Percentiles rank a stretch among this genome's conserved stretches.
phyloP scores from a whole-genome alignment of 257 asterid species.

The Solanum microdontum region DNA sequence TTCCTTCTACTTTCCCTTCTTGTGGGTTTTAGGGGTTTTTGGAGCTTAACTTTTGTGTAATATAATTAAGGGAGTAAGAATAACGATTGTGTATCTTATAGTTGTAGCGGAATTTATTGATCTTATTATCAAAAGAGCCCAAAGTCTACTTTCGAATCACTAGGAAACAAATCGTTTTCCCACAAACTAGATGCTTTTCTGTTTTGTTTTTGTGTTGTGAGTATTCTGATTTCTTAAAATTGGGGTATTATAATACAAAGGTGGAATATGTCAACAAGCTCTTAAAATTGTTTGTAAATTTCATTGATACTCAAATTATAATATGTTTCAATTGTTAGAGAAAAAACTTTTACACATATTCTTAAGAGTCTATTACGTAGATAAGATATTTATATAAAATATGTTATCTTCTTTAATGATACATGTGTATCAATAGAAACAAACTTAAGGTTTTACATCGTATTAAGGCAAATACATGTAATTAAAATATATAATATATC shows the following conservation, averaged over 20 bases:
- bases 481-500: background rate
- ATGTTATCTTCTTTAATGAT: background rate
- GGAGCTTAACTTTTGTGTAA: background rate
- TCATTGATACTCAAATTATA: too few relatives aligned
- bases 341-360: background rate
- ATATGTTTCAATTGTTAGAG: too few relatives aligned
- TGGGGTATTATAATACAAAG: background rate
- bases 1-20: background rate
- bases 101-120: background rate
- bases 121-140: background rate
- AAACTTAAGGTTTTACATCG: background rate
- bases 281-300: background rate
- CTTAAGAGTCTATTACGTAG: too few relatives aligned
- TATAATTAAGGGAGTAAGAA: too few relatives aligned
- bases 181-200: background rate
- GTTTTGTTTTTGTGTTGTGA: background rate
- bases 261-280: background rate
- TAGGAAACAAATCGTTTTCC: too few relatives aligned
- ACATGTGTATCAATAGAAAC: too few relatives aligned
- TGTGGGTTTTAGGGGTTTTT: background rate
- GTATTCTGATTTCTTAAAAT: background rate
- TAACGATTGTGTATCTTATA: too few relatives aligned
- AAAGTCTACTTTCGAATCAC: background rate
- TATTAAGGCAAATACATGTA: too few relatives aligned
- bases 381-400: too few relatives aligned